Evolutionary conservation across 345 rosid genomes (phyloP).

Genomic region (Mercurialis annua): DNA sequence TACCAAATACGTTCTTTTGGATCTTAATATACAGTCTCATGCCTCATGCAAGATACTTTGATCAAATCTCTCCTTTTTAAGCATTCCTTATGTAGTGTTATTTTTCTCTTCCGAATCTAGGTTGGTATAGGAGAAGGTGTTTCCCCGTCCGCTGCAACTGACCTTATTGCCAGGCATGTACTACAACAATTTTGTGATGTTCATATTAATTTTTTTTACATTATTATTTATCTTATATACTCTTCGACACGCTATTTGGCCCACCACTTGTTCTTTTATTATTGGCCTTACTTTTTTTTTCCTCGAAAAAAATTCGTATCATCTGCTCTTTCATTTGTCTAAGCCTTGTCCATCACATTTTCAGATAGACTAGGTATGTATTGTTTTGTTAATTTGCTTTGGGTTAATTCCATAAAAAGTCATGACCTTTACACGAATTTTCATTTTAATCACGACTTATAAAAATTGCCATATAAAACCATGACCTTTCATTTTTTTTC

Average conservation of each 20-base stretch:
- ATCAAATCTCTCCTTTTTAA: neutral
- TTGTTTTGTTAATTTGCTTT: neutral
- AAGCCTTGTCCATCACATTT: neutral
- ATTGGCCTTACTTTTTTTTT: constrained; percentile 3
- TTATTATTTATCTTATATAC: neutral
- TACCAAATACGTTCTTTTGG: neutral
- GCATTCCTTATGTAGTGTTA: neutral
- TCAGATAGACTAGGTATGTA: neutral
- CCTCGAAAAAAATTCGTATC: neutral
- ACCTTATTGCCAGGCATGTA: constrained; percentile 94
- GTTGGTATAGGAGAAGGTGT: constrained; percentile 99
- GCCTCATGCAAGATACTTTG: constrained; percentile 6
- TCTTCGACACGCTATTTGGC: constrained; percentile 7
- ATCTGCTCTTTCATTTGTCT: neutral
- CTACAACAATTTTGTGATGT: constrained; percentile 8
- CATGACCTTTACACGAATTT: too few species aligned
- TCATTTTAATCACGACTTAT: too few species aligned
- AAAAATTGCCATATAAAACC: too few species aligned
- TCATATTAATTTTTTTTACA: neutral
- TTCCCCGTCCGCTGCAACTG: constrained; percentile 97
- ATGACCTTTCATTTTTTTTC: too few species aligned
- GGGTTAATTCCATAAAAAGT: too few species aligned
- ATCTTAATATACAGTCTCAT: neutral
- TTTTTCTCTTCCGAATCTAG: constrained; percentile 36
- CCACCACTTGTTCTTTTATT: neutral